Conservation (phyloP, 805 yeast genomes). For the Debaryomyces prosopidis region DNA sequence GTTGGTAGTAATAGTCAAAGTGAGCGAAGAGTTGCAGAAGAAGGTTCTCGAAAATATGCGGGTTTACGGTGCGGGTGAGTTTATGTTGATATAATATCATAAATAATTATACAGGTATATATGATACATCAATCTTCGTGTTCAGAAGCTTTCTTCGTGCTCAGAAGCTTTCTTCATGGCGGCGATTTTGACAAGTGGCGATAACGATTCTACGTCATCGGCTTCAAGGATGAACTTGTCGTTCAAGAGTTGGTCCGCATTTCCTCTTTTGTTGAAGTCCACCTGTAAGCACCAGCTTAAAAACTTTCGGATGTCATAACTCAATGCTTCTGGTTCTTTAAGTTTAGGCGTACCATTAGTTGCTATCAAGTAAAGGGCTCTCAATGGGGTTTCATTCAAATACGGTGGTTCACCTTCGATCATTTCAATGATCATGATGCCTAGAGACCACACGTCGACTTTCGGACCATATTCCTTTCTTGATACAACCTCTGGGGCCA, state of each 20-base stretch:
- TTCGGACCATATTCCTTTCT: conserved; percentile 95
- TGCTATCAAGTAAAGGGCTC: conserved; percentile 91
- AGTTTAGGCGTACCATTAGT: conserved; percentile 95
- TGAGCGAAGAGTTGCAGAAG: no score
- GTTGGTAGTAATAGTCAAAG: no score
- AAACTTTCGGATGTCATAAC: conserved; percentile 65
- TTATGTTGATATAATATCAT: no score
- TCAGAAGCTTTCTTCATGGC: conserved; percentile 58
- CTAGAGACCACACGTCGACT: conserved; percentile 97
- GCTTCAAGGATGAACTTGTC: conserved; percentile 66
- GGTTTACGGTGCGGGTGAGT: no score
- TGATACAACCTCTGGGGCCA: conserved; percentile 99
- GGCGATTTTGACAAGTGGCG: conserved; percentile 76
- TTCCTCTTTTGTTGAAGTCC: conserved; percentile 76
- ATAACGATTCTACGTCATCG: conserved; percentile 59
- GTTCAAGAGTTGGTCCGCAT: conserved; percentile 68
- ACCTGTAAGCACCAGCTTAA: conserved; percentile 80
- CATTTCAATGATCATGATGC: conserved; percentile 98
- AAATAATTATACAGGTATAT: no score
- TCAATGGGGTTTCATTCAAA: conserved; percentile 90
- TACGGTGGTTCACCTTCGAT: conserved; percentile 99
- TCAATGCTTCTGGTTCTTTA: conserved; percentile 81
- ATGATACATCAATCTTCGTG: no score
- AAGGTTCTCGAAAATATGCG: no score
- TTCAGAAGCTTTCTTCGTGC: conserved; percentile 9